A percentile compares a stretch with the other conserved stretches of the same genome.
Evolutionary conservation across 208 protist genomes (phyloP).

Genomic region (Porcisia hertigi): DNA sequence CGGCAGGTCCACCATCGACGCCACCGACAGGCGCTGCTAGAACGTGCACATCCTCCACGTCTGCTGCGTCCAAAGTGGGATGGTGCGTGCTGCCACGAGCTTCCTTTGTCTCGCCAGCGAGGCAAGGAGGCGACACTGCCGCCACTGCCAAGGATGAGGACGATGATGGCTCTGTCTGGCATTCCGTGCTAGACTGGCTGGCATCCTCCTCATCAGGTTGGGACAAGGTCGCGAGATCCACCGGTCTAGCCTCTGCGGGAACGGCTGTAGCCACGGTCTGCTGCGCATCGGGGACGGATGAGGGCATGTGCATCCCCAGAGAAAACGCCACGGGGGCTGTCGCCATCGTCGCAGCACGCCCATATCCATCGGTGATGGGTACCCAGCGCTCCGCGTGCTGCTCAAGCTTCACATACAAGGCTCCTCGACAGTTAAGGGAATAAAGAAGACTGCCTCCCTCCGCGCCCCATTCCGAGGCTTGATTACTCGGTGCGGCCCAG

Average conservation of each 20-base stretch:
- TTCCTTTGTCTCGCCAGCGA: neutral
- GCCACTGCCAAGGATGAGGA: neutral
- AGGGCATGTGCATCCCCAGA: neutral
- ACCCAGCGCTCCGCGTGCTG: constrained; percentile 23
- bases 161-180: constrained; percentile 4
- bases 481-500: neutral
- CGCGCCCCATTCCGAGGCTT: neutral
- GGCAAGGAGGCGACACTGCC: neutral
- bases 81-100: neutral
- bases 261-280: neutral
- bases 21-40: neutral
- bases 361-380: neutral
- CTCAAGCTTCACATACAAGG: constrained; percentile 8
- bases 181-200: neutral
- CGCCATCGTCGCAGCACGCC: neutral
- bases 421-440: constrained; percentile 3
- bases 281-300: neutral
- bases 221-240: neutral
- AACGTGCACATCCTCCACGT: neutral
- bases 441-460: neutral
- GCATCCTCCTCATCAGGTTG: neutral
- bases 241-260: neutral
- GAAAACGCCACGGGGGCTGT: neutral
- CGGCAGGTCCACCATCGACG: neutral
- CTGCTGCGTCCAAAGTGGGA: neutral